Percentiles rank a stretch among this genome's conserved stretches.
Conservation (phyloP, 2,329 filamentous ascomycete genomes). For the Curvularia eragrostidis region DNA sequence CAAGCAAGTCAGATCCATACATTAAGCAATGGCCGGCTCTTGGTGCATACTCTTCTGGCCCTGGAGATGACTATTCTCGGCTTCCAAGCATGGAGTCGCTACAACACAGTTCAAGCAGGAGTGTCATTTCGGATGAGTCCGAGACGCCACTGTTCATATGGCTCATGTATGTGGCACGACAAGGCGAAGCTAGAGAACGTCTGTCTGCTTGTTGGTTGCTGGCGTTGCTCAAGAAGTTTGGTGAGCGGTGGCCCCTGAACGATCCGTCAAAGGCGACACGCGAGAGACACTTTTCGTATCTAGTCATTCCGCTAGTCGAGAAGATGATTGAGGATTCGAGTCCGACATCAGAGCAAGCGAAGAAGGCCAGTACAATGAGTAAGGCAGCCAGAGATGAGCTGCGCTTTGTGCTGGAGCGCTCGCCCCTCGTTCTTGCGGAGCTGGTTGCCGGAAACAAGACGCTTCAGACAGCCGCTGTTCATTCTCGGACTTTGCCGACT, state of each 20-base stretch:
- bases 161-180: conserved; percentile 55
- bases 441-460: conserved; percentile 79
- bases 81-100: conserved; percentile 45
- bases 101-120: conserved; percentile 36
- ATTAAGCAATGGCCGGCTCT: conserved; percentile 55
- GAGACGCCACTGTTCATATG: conserved; percentile 57
- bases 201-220: conserved; percentile 53
- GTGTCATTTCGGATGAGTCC: conserved; percentile 50
- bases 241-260: conserved; percentile 47
- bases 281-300: conserved; percentile 53
- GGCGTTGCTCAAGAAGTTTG: conserved; percentile 46
- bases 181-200: conserved; percentile 50
- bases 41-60: conserved; percentile 40
- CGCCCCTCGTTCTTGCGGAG: conserved; percentile 77
- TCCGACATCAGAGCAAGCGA: conserved; percentile 32
- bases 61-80: conserved; percentile 40
- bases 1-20: conserved; percentile 49
- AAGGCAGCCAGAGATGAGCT: conserved; percentile 56
- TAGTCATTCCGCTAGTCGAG: conserved; percentile 58
- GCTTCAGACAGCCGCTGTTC: conserved; percentile 82
- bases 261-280: conserved; percentile 48
- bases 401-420: conserved; percentile 54
- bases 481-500: conserved; percentile 68
- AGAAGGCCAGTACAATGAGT: conserved; percentile 36
- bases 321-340: conserved; percentile 54